Conservation (phyloP, 2,329 filamentous ascomycete genomes). For the Dothidotthia symphoricarpi region DNA sequence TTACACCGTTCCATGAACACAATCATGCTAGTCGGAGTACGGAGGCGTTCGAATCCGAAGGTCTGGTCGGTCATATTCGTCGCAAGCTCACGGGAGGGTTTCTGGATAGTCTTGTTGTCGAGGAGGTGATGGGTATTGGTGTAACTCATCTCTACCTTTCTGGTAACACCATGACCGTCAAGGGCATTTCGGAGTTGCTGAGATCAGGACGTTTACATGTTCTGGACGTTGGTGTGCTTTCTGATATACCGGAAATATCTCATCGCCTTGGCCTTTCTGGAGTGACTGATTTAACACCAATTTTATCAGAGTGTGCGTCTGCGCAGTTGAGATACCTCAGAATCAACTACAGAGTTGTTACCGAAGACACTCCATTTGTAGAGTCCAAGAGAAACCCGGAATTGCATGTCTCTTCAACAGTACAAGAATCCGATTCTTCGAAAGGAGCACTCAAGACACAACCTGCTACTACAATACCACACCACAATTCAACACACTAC, state of each 20-base stretch:
- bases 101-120: slow-evolving; percentile 55
- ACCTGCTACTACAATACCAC: slow-evolving; percentile 1
- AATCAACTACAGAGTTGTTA: slow-evolving; percentile 56
- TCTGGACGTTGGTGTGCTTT: slow-evolving; percentile 55
- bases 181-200: slow-evolving; percentile 55
- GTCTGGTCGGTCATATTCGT: slow-evolving; percentile 54
- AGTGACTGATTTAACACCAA: slow-evolving; percentile 55
- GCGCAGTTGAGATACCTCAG: slow-evolving; percentile 55
- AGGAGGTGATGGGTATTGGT: slow-evolving; percentile 54
- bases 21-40: slow-evolving; percentile 38
- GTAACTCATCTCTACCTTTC: slow-evolving; percentile 62
- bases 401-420: too few relatives aligned
- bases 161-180: slow-evolving; percentile 55
- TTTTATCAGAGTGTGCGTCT: slow-evolving; percentile 49
- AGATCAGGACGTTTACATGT: slow-evolving; percentile 54
- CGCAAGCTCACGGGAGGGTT: slow-evolving; percentile 41
- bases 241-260: slow-evolving; percentile 13
- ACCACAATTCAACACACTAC: slow-evolving; percentile 24
- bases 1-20: too few relatives aligned
- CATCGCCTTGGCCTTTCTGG: slow-evolving; percentile 44
- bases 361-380: slow-evolving; percentile 40
- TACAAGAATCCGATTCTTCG: too few relatives aligned
- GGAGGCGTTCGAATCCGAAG: slow-evolving; percentile 39
- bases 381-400: slow-evolving; percentile 3
- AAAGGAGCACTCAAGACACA: too few relatives aligned